Evolutionary conservation across 257 asterid species (phyloP).

Genomic region (Primulina huaijiensis): DNA sequence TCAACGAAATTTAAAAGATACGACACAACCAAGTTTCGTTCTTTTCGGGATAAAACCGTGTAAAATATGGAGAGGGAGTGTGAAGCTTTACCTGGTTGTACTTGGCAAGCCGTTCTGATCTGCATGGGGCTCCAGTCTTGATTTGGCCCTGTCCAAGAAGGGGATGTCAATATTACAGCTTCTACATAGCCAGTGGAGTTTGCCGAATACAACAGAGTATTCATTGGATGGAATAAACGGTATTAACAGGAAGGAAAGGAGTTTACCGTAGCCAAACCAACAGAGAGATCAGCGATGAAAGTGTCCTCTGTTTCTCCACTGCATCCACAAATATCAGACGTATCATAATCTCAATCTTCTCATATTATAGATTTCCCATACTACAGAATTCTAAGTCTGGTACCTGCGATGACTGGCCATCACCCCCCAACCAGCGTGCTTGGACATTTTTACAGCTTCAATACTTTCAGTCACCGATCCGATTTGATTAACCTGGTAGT

Average conservation of each 20-base stretch:
- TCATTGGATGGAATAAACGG: not conserved
- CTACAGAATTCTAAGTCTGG: not conserved
- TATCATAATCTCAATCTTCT: not conserved
- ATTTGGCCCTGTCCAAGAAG: constrained; percentile 70
- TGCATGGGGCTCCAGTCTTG: constrained; percentile 98
- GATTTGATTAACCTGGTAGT: constrained; percentile 87
- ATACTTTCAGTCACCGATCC: constrained; percentile 98
- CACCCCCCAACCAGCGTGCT: constrained; percentile 98
- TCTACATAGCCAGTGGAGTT: not conserved
- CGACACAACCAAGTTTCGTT: not conserved
- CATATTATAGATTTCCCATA: not conserved
- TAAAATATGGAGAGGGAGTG: not conserved
- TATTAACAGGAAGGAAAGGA: not conserved
- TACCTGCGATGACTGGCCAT: constrained; percentile 99
- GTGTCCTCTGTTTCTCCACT: constrained; percentile 99
- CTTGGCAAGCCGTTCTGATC: constrained; percentile 96
- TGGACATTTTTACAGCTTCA: constrained; percentile 95
- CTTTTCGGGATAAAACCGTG: not conserved
- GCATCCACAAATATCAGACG: constrained; percentile 22
- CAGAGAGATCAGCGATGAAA: constrained; percentile 96
- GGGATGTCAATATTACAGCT: constrained; percentile 4
- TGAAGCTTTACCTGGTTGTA: constrained; percentile 73
- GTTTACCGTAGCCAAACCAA: constrained; percentile 87
- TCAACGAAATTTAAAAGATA: not conserved
- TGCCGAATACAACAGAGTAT: not conserved